These are phyloP conservation scores for Ganoderma sinense DNA, from an alignment of 1,284 basidiomycete genomes.

Conservation along the genomic window DNA sequence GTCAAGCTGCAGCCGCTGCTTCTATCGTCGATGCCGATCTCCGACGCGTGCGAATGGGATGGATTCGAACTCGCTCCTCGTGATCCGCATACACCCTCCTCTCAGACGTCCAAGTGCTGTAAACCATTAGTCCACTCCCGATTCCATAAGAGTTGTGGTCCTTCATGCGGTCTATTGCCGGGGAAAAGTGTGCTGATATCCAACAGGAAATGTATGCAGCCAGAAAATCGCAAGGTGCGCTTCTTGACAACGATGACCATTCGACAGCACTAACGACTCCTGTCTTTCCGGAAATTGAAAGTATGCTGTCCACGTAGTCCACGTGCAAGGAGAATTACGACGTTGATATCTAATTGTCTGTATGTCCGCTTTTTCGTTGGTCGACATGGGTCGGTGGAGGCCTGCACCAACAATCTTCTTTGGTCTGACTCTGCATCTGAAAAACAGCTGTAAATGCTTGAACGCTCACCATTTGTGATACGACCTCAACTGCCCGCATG, in stretches of 20 bases:
- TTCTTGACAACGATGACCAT: not conserved
- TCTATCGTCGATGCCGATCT: not conserved
- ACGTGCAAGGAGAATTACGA: not conserved
- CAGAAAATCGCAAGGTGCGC: not conserved
- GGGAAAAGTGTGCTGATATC: not conserved
- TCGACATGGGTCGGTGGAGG: not conserved
- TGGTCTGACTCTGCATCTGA: not conserved
- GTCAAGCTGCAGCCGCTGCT: not conserved
- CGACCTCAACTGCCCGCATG: not conserved
- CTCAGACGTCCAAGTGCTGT: not conserved
- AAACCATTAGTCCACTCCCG: not conserved
- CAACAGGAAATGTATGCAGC: not conserved
- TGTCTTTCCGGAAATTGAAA: not conserved
- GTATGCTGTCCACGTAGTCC: not conserved
- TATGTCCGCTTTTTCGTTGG: not conserved
- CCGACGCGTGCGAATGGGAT: not conserved
- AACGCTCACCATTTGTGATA: not conserved
- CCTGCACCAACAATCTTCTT: not conserved
- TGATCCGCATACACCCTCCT: not conserved
- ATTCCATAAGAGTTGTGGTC: not conserved
- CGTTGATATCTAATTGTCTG: not conserved
- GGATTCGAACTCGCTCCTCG: not conserved
- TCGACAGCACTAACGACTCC: not conserved
- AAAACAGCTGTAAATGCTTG: not conserved
- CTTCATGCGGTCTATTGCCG: no score